A percentile compares a stretch with the other conserved stretches of the same genome.
Evolutionary conservation across 305 asterid species (phyloP).

Genomic region (Solanum hybrid): DNA sequence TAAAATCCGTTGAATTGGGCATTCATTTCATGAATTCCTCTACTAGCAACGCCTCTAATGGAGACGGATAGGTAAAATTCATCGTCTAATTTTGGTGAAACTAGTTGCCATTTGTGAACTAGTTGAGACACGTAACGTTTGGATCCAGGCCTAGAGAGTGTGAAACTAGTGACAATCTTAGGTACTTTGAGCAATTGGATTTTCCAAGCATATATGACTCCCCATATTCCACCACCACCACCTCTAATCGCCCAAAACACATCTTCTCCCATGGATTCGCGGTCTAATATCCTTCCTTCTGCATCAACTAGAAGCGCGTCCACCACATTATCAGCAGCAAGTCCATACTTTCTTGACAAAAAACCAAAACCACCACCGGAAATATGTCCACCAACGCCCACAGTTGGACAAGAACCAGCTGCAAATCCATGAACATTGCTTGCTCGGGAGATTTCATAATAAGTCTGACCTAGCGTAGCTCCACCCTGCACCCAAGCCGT

Average conservation of each 20-base stretch:
- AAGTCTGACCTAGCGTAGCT: slow-evolving; percentile 26
- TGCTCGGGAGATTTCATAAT: slow-evolving; percentile 13
- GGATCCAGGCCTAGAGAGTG: slow-evolving; percentile 35
- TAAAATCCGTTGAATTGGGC: slow-evolving; percentile 57
- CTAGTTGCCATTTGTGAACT: slow-evolving; percentile 48
- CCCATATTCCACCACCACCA: slow-evolving; percentile 83
- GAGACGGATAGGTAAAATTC: slow-evolving; percentile 44
- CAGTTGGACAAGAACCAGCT: slow-evolving; percentile 34
- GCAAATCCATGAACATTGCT: slow-evolving; percentile 14
- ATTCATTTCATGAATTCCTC: slow-evolving; percentile 19
- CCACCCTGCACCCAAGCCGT: slow-evolving; percentile 39
- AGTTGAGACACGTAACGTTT: slow-evolving; percentile 15
- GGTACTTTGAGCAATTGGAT: slow-evolving; percentile 40
- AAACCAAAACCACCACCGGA: slow-evolving; percentile 33
- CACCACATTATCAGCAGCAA: slow-evolving; percentile 32
- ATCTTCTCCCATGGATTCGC: slow-evolving; percentile 46
- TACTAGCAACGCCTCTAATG: slow-evolving; percentile 24
- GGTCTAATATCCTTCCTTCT: slow-evolving; percentile 33
- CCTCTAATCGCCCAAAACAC: slow-evolving; percentile 86
- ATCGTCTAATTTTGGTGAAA: slow-evolving; percentile 39
- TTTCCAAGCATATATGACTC: slow-evolving; percentile 62
- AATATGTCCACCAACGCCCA: slow-evolving; percentile 31
- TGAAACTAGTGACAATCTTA: slow-evolving; percentile 29
- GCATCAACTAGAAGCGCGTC: slow-evolving; percentile 40
- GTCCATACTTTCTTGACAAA: slow-evolving; percentile 26